Percentiles rank a stretch among this genome's conserved stretches.
Evolutionary conservation across 2,329 filamentous ascomycete genomes (phyloP).

Genomic region (Chrysosporium keratinophilum): DNA sequence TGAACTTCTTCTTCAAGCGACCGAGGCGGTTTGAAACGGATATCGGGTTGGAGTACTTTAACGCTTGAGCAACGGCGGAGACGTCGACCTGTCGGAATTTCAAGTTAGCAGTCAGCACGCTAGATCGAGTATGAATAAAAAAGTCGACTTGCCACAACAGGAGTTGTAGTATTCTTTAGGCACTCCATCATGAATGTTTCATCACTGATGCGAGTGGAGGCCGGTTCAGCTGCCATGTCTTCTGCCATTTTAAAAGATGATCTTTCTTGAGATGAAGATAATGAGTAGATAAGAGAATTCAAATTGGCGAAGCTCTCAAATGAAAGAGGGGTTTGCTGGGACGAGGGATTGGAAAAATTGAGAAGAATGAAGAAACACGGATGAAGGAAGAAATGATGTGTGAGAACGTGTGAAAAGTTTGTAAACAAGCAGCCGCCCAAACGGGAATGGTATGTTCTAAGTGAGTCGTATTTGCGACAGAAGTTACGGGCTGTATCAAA

Average conservation of each 20-base stretch:
- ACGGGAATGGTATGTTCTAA: background rate
- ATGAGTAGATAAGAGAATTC: background rate
- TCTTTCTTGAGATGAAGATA: background rate
- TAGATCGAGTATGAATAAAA: background rate
- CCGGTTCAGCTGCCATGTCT: background rate
- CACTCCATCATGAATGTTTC: constrained; percentile 23
- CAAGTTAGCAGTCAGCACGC: background rate
- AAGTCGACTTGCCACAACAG: constrained; percentile 14
- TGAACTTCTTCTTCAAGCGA: constrained; percentile 21
- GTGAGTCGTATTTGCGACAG: background rate
- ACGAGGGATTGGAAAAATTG: background rate
- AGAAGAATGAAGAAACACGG: background rate
- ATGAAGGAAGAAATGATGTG: background rate
- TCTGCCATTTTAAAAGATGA: constrained; percentile 13
- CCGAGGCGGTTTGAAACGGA: constrained; percentile 25
- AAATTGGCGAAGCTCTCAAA: too few relatives aligned
- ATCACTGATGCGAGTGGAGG: constrained; percentile 9
- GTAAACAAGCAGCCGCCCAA: background rate
- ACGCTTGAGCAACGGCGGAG: constrained; percentile 18
- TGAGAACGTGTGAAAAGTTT: background rate
- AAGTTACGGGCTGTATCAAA: background rate
- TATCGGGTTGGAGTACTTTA: constrained; percentile 23
- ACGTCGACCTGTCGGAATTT: constrained; percentile 22
- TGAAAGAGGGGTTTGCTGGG: background rate
- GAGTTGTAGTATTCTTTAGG: constrained; percentile 18